These are phyloP conservation scores for Exserohilum turcica DNA, from an alignment of 2,329 filamentous ascomycete species.

Conservation along the genomic window DNA sequence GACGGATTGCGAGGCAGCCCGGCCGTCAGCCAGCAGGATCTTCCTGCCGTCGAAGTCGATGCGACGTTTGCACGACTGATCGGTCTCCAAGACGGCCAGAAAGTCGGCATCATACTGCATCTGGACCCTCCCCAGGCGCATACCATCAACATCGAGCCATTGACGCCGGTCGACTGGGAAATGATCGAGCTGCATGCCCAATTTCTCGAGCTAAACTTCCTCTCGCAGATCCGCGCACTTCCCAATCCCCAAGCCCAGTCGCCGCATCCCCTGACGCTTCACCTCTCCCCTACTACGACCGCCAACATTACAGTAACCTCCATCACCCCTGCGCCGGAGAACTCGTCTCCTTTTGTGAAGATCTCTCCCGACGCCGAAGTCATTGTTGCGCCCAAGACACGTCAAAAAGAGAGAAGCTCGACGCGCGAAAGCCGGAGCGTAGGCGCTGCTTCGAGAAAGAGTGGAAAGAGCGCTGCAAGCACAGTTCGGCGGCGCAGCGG, in stretches of 20 bases:
- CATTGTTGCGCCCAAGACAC: slow-evolving; percentile 91
- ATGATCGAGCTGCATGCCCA: slow-evolving; percentile 97
- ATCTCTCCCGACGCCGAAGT: slow-evolving; percentile 94
- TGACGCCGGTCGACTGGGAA: slow-evolving; percentile 97
- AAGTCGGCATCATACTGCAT: slow-evolving; percentile 72
- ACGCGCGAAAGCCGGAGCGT: slow-evolving; percentile 80
- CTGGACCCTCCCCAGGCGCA: slow-evolving; percentile 89
- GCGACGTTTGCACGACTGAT: slow-evolving; percentile 78
- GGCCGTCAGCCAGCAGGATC: slow-evolving; percentile 73
- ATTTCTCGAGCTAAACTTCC: slow-evolving; percentile 90
- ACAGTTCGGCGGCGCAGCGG: slow-evolving; percentile 65
- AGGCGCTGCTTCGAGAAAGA: slow-evolving; percentile 77
- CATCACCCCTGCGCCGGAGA: slow-evolving; percentile 73
- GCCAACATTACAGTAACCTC: slow-evolving; percentile 88
- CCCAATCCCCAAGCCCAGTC: slow-evolving; percentile 75
- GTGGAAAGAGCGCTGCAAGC: slow-evolving; percentile 75
- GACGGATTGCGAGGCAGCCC: slow-evolving; percentile 70
- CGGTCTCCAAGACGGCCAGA: slow-evolving; percentile 80
- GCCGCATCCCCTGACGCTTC: slow-evolving; percentile 83
- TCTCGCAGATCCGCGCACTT: slow-evolving; percentile 89
- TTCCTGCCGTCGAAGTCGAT: slow-evolving; percentile 82
- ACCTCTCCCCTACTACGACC: slow-evolving; percentile 92
- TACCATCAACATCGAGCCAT: slow-evolving; percentile 93
- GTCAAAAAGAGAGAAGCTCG: slow-evolving; percentile 68
- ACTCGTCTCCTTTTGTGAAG: slow-evolving; percentile 80